phyloP scores from a whole-genome alignment of 1,139 yeast genomes.

The Zygoascus hellenicus region DNA sequence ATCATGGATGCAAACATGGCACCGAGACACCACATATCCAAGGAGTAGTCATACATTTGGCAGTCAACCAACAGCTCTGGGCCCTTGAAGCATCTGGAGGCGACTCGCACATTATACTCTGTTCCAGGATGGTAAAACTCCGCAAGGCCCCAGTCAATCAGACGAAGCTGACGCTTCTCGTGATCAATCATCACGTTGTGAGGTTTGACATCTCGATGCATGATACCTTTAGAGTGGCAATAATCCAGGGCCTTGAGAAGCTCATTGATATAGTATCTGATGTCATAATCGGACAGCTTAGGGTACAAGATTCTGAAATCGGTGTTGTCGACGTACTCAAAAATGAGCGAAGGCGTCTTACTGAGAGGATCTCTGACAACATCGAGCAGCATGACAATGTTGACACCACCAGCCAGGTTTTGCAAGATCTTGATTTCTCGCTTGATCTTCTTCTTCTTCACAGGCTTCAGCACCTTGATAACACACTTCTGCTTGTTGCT shows the following conservation, averaged over 20 bases:
- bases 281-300: constrained; percentile 76
- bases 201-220: constrained; percentile 98
- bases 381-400: constrained; percentile 74
- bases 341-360: constrained; percentile 88
- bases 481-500: constrained; percentile 45
- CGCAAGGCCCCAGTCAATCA: constrained; percentile 98
- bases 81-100: constrained; percentile 96
- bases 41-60: constrained; percentile 87
- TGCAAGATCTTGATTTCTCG: constrained; percentile 90
- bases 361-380: constrained; percentile 86
- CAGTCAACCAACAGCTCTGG: constrained; percentile 94
- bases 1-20: constrained; percentile 98
- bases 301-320: constrained; percentile 91
- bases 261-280: constrained; percentile 84
- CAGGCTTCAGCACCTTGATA: constrained; percentile 94
- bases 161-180: constrained; percentile 56
- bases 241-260: constrained; percentile 84
- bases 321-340: constrained; percentile 83
- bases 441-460: constrained; percentile 91
- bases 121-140: constrained; percentile 95
- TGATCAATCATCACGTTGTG: constrained; percentile 99
- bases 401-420: constrained; percentile 82
- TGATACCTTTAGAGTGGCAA: constrained; percentile 95
- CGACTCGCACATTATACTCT: constrained; percentile 94
- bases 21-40: constrained; percentile 96